Base-by-base conservation (phyloP, 306 rosid genomes). In the Cotoneaster glaucophyllus region DNA sequence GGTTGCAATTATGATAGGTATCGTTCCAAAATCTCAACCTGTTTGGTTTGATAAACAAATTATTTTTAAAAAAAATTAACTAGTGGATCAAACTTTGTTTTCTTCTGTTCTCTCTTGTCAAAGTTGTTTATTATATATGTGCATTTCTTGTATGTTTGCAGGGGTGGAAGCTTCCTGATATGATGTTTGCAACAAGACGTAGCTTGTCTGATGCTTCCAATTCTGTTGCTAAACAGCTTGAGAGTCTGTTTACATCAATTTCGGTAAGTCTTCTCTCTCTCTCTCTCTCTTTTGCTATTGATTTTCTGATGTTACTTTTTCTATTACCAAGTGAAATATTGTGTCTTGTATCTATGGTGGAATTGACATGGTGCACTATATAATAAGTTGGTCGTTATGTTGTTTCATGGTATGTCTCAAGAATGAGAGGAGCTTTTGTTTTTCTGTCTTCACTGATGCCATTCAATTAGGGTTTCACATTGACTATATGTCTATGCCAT, bases 101-200 rank as follows among this genome's bases (percentile, higher is more conserved):
- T 13, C 25, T 28, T 59, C 44, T 77, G 17, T 48, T 62, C 61
- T 81, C 59, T 45, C 22, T 56, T 11, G 48, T 18, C 21, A 11
- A 71, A 56, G 22, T 70, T 17, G 56, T 52, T 52, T 32, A 52
- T 17, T 52, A 19, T 52, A 8, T 37, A 22, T 53, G 52, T 74
- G 65, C 71, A 59, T 62, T 73, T 69, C 71, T 78, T 71, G 31
- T 82, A 52, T 81, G 63, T 77, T 83, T 82, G 50, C 85, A 96
- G 99, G 99, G 99, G 18, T 93, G 98, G 99, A 87, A 80, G 84
- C 97, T 96, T 80, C 97, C 98, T 43, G 90, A 88, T 81, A 67
- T 96, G 90, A 96, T 93, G 99, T 89, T 96, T 89, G 99, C 98
- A 45, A 89, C 99, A 26, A 88, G 83, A 84, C 94, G 96, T 70